A percentile compares a stretch with the other conserved stretches of the same genome.
phyloP scores from a whole-genome alignment of 2,329 filamentous ascomycete species.

The Botryotinia globosa region DNA sequence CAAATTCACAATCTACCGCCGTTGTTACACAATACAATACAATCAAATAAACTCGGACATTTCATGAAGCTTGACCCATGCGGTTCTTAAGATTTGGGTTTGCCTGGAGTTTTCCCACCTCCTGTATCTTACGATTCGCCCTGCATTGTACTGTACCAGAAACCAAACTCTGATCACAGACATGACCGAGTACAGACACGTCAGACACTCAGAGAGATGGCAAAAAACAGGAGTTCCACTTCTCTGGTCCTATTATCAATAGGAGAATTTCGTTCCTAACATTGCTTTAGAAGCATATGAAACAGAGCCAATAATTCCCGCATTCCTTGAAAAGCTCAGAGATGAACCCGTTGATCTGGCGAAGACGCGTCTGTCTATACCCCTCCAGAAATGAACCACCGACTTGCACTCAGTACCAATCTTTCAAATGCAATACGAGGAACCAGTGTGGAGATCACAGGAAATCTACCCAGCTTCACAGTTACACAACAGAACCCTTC shows the following conservation, averaged over 20 bases:
- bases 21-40: neutral
- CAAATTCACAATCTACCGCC: neutral
- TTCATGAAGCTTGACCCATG: neutral
- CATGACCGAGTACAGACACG: conserved; percentile 4
- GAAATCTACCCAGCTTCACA: neutral
- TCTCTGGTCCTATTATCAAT: conserved; percentile 4
- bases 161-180: conserved; percentile 1
- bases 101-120: neutral
- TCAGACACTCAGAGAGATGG: neutral
- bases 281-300: neutral
- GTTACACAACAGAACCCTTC: neutral
- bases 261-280: neutral
- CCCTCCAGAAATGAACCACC: neutral
- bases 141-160: neutral
- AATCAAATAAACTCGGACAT: neutral
- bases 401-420: neutral
- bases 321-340: neutral
- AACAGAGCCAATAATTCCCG: neutral
- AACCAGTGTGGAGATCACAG: neutral
- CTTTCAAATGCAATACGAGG: neutral
- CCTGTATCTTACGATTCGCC: neutral
- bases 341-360: conserved; percentile 4
- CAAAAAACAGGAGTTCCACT: conserved; percentile 3
- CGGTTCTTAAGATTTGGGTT: neutral
- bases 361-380: conserved; percentile 1